Base-by-base conservation (phyloP, 306 rosid genomes). In the Cicer chorassanicum region DNA sequence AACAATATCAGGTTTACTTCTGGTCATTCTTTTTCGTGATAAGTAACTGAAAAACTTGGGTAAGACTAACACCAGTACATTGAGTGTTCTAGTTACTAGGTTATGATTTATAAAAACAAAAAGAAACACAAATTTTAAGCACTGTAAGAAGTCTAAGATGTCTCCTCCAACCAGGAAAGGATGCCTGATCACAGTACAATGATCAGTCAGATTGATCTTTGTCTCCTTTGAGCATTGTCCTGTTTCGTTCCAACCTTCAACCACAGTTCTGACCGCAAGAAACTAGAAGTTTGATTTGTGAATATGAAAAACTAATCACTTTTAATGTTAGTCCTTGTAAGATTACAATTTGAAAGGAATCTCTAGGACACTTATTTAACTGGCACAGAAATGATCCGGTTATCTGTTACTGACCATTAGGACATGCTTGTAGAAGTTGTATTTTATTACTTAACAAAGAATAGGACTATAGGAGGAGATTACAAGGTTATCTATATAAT, bases 1-100 rank as follows among this genome's bases (percentile, higher is more conserved):
- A 94, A 94, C 81, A 94, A 94, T 85, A 94, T 94, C 87, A 94
- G 99, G 99, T 94, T 63, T 79, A 46, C 38, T 82, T 83, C 76
- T 77, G 39, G 51, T 42, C 42, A 41, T 64, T 69, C 72, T 64
- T 81, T 46, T 61, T 46, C 59, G 48, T 46, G 14, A 63, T 24
- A 68, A 68, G 63, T 64, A 46, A 6, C 59, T 19, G 41, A 38
- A 71, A 45, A 70, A 43, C 42, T 61, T 68, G 53, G 21, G 21
- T 45, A 34, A 50, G 50, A 19, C 57, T 53, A 57, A 79, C 45
- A 39, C 66, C 18, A 38, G 36, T 53, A 44, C 56, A 44, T 14
- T 50, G 45, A 34, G 81, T 65, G 45, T 62, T 80, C n/a, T 45
- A 48, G 42, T 65, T 14, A 21, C 41, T 36, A 75, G 46, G 43